Base-by-base conservation (phyloP, 108 stramenopile genomes). In the Fistulifera solaris region DNA sequence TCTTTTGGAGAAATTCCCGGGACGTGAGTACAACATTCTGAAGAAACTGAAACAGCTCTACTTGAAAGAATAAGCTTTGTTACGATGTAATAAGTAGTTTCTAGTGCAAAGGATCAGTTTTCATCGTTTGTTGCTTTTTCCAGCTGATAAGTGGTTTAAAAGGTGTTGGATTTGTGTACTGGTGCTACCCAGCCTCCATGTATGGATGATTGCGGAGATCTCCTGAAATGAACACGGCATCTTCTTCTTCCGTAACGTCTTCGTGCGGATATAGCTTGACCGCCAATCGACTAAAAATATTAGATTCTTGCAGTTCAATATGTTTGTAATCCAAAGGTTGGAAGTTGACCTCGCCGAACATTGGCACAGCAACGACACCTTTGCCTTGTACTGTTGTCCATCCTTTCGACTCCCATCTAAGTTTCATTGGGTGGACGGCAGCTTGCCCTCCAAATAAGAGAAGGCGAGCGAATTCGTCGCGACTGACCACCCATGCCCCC, bases 291-390 rank as follows among this genome's bases (percentile, higher is more conserved):
- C 50, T 26, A 52, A 8, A 26, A 8, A 52, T 52, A 25, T 26
- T 26, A 6, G 8, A 35, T 35, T 35, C 31, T 35, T 35, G 31
- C 4, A 8, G 44, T 21, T 45, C 44, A 16, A 27, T 6, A n/a
- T 5, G 27, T 19, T 28, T 57, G 58, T 51, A 58, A 40, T 80
- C 67, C 21, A 84, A 72, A 44, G 85, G 85, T 46, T 64, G 58
- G 48, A 80, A 88, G 28, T 72, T 79, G 19, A 35, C 83, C 74
- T 91, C 89, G 28, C 89, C 89, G 78, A 91, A 87, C 89, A 91
- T 91, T 17, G 89, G 89, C 52, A 91, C 83, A 16, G 43, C 58
- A 6, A 71, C 68, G 3, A 83, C 74, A n/a, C 89, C 89, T 25
- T 65, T 77, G 56, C 78, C 80, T 62, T 77, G 80, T 13, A 90